phyloP scores from a whole-genome alignment of 2,329 filamentous ascomycete species.

The Neonectria sp. region DNA sequence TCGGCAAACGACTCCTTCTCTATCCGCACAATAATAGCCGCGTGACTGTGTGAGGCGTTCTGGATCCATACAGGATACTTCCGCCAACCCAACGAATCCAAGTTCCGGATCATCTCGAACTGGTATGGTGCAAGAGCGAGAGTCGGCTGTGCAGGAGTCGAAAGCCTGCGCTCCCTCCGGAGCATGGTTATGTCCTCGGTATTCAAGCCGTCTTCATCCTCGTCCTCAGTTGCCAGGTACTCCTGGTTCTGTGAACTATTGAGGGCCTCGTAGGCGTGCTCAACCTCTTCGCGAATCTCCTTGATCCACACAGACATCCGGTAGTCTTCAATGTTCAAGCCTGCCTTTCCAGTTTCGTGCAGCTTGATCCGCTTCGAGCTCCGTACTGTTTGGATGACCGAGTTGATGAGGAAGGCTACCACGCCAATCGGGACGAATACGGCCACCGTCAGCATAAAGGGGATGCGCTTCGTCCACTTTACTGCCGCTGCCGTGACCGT shows the following conservation, averaged over 20 bases:
- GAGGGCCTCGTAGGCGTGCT: slow-evolving; percentile 82
- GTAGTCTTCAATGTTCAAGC: slow-evolving; percentile 78
- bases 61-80: slow-evolving; percentile 83
- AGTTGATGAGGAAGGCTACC: slow-evolving; percentile 80
- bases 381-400: slow-evolving; percentile 81
- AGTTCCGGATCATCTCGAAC: slow-evolving; percentile 85
- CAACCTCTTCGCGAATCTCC: slow-evolving; percentile 81
- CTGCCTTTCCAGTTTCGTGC: slow-evolving; percentile 80
- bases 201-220: slow-evolving; percentile 56
- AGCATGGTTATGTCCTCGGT: slow-evolving; percentile 60
- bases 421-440: slow-evolving; percentile 83
- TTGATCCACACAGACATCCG: slow-evolving; percentile 83
- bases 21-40: slow-evolving; percentile 87
- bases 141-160: slow-evolving; percentile 71
- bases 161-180: slow-evolving; percentile 58
- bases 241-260: slow-evolving; percentile 79
- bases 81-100: slow-evolving; percentile 77
- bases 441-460: slow-evolving; percentile 75
- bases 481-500: slow-evolving; percentile 51
- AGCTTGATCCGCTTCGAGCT: slow-evolving; percentile 82
- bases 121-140: slow-evolving; percentile 85
- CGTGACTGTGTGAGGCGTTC: slow-evolving; percentile 85
- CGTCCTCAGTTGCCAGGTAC: slow-evolving; percentile 74
- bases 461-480: slow-evolving; percentile 66
- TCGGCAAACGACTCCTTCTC: slow-evolving; percentile 79